Evolutionary conservation across 1,284 basidiomycete genomes (phyloP).

Genomic region (Ganoderma leucocontextum): DNA sequence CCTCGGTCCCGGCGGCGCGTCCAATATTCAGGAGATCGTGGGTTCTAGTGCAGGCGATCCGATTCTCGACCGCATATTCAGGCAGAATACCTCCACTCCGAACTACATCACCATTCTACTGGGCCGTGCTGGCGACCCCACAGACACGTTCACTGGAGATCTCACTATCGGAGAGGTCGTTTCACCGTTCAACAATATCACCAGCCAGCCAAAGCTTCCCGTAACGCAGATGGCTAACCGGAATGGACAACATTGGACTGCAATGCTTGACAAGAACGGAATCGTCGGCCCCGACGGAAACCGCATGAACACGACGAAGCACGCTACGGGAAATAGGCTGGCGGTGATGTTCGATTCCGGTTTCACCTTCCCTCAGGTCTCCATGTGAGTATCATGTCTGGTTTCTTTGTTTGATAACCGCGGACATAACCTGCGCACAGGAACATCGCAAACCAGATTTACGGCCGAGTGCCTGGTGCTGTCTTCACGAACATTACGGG

Average conservation of each 20-base stretch:
- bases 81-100: constrained; percentile 59
- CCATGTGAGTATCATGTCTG: constrained; percentile 47
- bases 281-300: constrained; percentile 52
- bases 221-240: constrained; percentile 35
- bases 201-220: constrained; percentile 45
- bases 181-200: constrained; percentile 44
- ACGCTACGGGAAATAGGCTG: constrained; percentile 53
- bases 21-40: constrained; percentile 38
- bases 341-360: constrained; percentile 74
- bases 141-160: constrained; percentile 45
- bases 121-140: constrained; percentile 42
- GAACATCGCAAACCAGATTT: constrained; percentile 62
- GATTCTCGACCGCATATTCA: constrained; percentile 70
- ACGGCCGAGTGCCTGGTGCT: constrained; percentile 58
- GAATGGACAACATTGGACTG: constrained; percentile 49
- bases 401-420: not conserved
- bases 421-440: constrained; percentile 41
- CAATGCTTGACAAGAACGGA: constrained; percentile 45
- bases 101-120: constrained; percentile 63
- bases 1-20: constrained; percentile 48
- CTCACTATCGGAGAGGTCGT: constrained; percentile 48
- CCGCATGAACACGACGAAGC: constrained; percentile 51
- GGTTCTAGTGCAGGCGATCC: constrained; percentile 50
- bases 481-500: constrained; percentile 52
- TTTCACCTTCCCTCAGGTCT: constrained; percentile 72